phyloP scores from a whole-genome alignment of 2,329 filamentous ascomycete species.

The Aulographum hederae region DNA sequence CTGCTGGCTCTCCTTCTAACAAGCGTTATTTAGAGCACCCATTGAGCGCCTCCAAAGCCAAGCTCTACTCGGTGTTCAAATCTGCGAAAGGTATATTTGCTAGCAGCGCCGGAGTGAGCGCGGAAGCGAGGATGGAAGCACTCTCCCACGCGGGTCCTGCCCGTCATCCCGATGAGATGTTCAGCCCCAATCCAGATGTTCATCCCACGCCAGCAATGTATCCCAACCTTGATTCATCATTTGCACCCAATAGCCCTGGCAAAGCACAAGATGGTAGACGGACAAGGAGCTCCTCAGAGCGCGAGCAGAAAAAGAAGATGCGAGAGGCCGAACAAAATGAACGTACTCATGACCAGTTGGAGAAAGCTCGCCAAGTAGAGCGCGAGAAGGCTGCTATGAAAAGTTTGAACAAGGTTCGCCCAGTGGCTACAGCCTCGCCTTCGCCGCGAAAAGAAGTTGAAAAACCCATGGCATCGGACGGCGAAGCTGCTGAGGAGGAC shows the following conservation, averaged over 20 bases:
- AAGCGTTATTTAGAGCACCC: conserved; percentile 51
- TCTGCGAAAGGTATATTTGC: conserved; percentile 73
- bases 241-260: conserved; percentile 12
- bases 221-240: conserved; percentile 12
- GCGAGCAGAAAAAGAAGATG: conserved; percentile 39
- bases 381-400: conserved; percentile 41
- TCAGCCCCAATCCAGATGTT: conserved; percentile 15
- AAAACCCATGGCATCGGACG: conserved; percentile 12
- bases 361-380: conserved; percentile 52
- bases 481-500: conserved; percentile 25
- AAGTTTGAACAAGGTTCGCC: conserved; percentile 2
- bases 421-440: background rate
- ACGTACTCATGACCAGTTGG: conserved; percentile 42
- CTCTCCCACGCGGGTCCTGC: no score
- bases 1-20: conserved; percentile 32
- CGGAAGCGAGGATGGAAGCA: conserved; percentile 38
- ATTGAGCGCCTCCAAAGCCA: conserved; percentile 81
- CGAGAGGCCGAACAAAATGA: conserved; percentile 44
- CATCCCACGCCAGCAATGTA: conserved; percentile 13
- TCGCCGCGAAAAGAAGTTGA: background rate
- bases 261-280: conserved; percentile 22
- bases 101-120: conserved; percentile 45
- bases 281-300: conserved; percentile 41
- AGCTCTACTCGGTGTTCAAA: conserved; percentile 77
- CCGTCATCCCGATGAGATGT: conserved; percentile 16